Conservation (phyloP, 805 yeast genomes). For the Yamadazyma nakazawae region DNA sequence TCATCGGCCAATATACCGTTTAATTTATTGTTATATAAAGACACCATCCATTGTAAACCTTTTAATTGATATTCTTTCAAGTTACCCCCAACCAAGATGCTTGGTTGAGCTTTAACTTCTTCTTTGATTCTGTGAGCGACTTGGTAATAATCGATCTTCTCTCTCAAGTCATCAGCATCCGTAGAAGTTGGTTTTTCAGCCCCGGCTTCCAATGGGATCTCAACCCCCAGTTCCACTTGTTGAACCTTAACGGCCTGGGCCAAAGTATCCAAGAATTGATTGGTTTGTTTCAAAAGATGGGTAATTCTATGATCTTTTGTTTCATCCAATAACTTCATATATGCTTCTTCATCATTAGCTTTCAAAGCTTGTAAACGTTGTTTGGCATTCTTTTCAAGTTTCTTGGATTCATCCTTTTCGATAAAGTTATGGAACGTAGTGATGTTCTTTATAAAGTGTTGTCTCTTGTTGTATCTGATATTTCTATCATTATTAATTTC, state of each 20-base stretch:
- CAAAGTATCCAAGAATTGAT: slow-evolving; percentile 69
- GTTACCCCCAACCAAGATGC: slow-evolving; percentile 70
- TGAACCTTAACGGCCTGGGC: slow-evolving; percentile 78
- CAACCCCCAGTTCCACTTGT: slow-evolving; percentile 51
- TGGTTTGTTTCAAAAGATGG: slow-evolving; percentile 77
- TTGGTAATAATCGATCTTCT: slow-evolving; percentile 73
- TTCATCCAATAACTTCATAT: slow-evolving; percentile 76
- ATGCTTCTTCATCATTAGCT: slow-evolving; percentile 86
- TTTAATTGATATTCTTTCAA: slow-evolving; percentile 72
- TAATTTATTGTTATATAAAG: slow-evolving; percentile 55
- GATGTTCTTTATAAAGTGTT: slow-evolving; percentile 32
- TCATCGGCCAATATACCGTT: slow-evolving; percentile 67
- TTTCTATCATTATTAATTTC: slow-evolving; percentile 13
- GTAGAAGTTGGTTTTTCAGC: slow-evolving; percentile 27
- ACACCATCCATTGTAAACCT: slow-evolving; percentile 68
- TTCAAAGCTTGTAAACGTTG: slow-evolving; percentile 84
- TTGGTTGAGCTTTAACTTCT: slow-evolving; percentile 62
- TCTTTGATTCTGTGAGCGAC: slow-evolving; percentile 78
- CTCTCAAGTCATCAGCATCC: slow-evolving; percentile 52
- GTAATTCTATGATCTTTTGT: slow-evolving; percentile 87
- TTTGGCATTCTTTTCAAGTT: slow-evolving; percentile 76
- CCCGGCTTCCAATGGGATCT: slow-evolving; percentile 15
- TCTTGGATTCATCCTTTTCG: slow-evolving; percentile 74
- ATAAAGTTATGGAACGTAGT: slow-evolving; percentile 50
- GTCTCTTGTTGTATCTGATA: slow-evolving; percentile 24